Evolutionary conservation across 805 yeast species (phyloP).

Genomic region (Debaryomyces prosopidis): DNA sequence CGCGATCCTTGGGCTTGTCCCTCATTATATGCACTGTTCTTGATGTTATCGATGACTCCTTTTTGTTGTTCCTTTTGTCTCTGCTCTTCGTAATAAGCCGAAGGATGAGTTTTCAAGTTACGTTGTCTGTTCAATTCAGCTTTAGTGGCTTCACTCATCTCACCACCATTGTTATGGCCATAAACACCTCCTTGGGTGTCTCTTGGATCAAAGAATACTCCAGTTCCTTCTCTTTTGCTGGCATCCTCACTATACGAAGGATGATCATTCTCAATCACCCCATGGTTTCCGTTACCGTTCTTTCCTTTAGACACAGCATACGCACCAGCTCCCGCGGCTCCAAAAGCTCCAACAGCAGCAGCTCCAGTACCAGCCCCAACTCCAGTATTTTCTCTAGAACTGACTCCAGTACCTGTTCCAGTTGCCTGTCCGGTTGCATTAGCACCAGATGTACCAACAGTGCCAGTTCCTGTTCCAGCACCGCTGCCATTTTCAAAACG

Average conservation of each 20-base stretch:
- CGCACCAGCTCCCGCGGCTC: not conserved
- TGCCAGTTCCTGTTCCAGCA: conserved; percentile 3
- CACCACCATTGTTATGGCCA: conserved; percentile 9
- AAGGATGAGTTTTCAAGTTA: conserved; percentile 23
- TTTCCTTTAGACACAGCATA: not conserved
- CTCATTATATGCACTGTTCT: conserved; percentile 12
- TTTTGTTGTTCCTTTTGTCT: conserved; percentile 9
- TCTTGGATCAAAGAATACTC: conserved; percentile 33
- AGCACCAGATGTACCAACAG: not conserved
- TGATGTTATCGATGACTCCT: conserved; percentile 15
- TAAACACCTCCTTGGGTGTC: conserved; percentile 38
- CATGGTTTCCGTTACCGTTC: not conserved
- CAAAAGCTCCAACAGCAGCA: not conserved
- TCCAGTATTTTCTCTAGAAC: not conserved
- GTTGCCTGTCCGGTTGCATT: not conserved
- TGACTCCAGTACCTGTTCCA: not conserved
- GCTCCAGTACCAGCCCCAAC: not conserved
- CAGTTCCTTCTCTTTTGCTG: conserved; percentile 24
- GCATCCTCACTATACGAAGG: conserved; percentile 34
- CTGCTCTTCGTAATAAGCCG: conserved; percentile 17
- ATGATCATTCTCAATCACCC: conserved; percentile 18
- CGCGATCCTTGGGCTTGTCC: conserved; percentile 15
- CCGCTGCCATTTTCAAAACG: not conserved
- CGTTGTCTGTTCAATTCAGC: conserved; percentile 16
- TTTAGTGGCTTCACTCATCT: conserved; percentile 23